Evolutionary conservation across 2,329 filamentous ascomycete genomes (phyloP), one percentile per base, ranked within the genome.

Genomic region (Aspergillus novoparasiticus): DNA sequence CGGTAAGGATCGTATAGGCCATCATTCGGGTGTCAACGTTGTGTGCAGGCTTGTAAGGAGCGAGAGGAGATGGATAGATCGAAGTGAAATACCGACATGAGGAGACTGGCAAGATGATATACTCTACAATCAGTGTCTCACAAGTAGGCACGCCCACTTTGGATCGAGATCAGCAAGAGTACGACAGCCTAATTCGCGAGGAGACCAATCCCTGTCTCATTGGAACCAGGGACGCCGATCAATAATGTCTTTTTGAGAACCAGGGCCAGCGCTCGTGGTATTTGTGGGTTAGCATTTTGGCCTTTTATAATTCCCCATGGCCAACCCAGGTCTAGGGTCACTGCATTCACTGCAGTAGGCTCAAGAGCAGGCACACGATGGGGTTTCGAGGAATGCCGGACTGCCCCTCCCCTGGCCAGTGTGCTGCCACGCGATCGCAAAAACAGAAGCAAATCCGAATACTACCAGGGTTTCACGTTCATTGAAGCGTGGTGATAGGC

Each of bases 381-480:
- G 9, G 32, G 34, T 48, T 45, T 62, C 54, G 60, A 64, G 60
- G 62, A 32, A 62, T 57, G 50, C 23, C 50, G 26, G 28, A 23
- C 54, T 34, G 36, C 54, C 51, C 50, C 60, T 63, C 63, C 63
- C 61, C 61, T 36, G 28, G 26, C 36, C 41, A 58, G 16, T 26
- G 51, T 21, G 51, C 12, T 36, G n/a, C 59, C 43, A 64, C 60
- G 50, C 66, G 58, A 67, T 60, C 55, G 54, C 70, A n/a, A 69
- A 70, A 62, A 41, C 55, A 67, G 68, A 39, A 66, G 54, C 30
- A 71, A n/a, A 59, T 46, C 71, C 67, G 71, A 73, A 34, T 41
- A 23, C 51, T 58, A 45, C 58, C 65, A 63, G 43, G 60, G 46
- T 58, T 45, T 51, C 50, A 53, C 57, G 36, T 54, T 12, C 46